Conservation (phyloP, 306 rosid genomes). For the Mimosa bimucronata region DNA sequence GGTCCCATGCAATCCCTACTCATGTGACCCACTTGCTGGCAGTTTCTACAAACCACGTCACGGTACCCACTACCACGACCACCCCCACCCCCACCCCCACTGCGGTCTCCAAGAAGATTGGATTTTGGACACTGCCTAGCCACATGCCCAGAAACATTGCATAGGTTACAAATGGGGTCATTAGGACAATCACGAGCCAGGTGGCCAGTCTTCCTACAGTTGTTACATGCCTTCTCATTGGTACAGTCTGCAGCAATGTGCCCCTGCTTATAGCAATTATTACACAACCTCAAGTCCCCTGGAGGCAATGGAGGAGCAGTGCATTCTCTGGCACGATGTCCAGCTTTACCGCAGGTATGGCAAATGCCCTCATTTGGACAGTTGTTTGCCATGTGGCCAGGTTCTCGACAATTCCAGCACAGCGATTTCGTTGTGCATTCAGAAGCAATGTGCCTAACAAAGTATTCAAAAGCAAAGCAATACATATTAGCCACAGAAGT, state of each 20-base stretch:
- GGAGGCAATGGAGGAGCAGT: slow-evolving; percentile 82
- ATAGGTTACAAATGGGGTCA: slow-evolving; percentile 88
- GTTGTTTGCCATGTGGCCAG: slow-evolving; percentile 93
- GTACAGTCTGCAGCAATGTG: slow-evolving; percentile 97
- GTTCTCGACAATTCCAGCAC: slow-evolving; percentile 98
- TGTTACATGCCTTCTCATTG: slow-evolving; percentile 98
- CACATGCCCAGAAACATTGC: slow-evolving; percentile 95
- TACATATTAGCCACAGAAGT: slow-evolving; percentile 6
- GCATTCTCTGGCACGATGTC: slow-evolving; percentile 96
- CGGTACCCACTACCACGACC: slow-evolving; percentile 58
- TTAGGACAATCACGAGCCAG: slow-evolving; percentile 98
- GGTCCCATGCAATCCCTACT: slow-evolving; percentile 99
- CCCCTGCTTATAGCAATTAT: slow-evolving; percentile 97
- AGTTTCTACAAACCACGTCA: slow-evolving; percentile 85
- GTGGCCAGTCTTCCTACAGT: slow-evolving; percentile 96
- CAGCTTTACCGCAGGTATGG: slow-evolving; percentile 96
- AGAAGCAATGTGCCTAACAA: slow-evolving; percentile 88
- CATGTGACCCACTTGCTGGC: slow-evolving; percentile 94
- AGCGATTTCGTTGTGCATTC: slow-evolving; percentile 93
- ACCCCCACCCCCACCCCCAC: slow-evolving; percentile 49
- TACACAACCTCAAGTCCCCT: slow-evolving; percentile 93
- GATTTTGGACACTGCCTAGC: slow-evolving; percentile 90
- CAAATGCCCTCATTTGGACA: slow-evolving; percentile 97
- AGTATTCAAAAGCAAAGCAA: slow-evolving; percentile 23
- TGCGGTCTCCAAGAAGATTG: slow-evolving; percentile 62